Conservation (phyloP, 108 stramenopile genomes). For the Chaetoceros tenuissimus region DNA sequence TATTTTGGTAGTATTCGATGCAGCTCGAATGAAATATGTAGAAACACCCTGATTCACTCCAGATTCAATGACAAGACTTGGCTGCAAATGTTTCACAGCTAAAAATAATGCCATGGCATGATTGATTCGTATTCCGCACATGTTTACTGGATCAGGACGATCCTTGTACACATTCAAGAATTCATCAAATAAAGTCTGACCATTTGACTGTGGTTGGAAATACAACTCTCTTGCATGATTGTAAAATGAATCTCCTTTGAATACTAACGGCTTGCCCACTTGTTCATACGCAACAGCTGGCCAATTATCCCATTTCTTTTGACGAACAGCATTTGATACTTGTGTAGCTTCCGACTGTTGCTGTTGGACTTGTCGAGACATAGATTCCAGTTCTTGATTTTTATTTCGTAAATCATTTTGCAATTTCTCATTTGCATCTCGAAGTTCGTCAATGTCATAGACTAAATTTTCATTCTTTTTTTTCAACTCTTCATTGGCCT, state of each 20-base stretch:
- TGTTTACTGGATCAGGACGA: conserved; percentile 8
- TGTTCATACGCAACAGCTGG: conserved; percentile 9
- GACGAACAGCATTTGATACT: not conserved
- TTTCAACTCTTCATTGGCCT: no score
- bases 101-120: conserved; percentile 8
- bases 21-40: conserved; percentile 9
- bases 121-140: conserved; percentile 10
- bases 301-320: conserved; percentile 4
- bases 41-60: conserved; percentile 11
- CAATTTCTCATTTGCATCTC: no score
- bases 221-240: not conserved
- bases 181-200: conserved; percentile 3
- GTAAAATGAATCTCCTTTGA: conserved; percentile 5
- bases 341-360: no score
- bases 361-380: no score
- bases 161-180: conserved; percentile 4
- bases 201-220: not conserved
- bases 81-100: not conserved
- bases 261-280: conserved; percentile 5
- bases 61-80: conserved; percentile 8
- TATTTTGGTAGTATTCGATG: conserved; percentile 4
- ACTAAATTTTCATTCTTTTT: no score
- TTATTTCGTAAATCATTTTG: no score
- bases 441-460: no score
- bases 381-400: no score